Conservation (phyloP, 257 asterid species). For the Ligustrum vulgare region DNA sequence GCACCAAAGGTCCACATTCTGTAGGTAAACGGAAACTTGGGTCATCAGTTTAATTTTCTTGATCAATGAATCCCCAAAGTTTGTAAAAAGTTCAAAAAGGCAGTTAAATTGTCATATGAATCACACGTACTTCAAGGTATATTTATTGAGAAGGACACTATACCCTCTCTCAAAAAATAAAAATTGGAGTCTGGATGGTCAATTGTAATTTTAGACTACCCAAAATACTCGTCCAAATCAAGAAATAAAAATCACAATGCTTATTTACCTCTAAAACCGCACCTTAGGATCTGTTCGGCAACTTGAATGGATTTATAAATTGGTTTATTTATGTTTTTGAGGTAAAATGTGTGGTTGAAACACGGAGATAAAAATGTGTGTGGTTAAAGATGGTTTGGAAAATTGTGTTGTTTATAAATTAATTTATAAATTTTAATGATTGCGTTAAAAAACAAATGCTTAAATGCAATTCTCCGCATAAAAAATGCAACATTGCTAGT, state of each 20-base stretch:
- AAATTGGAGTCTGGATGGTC: background rate
- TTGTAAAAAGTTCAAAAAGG: background rate
- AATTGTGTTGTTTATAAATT: too few relatives aligned
- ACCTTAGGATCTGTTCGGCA: background rate
- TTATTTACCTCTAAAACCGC: background rate
- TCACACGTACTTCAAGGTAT: background rate
- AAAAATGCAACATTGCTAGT: background rate
- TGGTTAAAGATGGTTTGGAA: too few relatives aligned
- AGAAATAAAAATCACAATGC: background rate
- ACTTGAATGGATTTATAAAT: too few relatives aligned
- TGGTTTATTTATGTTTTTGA: too few relatives aligned
- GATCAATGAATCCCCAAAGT: background rate
- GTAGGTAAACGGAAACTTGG: background rate
- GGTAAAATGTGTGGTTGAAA: too few relatives aligned
- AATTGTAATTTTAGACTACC: background rate
- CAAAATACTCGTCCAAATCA: background rate
- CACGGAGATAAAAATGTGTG: too few relatives aligned
- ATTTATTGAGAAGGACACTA: background rate
- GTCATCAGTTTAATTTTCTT: background rate
- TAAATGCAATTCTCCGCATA: background rate
- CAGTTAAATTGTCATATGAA: background rate
- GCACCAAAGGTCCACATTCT: constrained; percentile 1
- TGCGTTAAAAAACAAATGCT: too few relatives aligned
- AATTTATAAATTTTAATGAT: too few relatives aligned
- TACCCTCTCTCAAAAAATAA: background rate